Evolutionary conservation across 2,329 filamentous ascomycete genomes (phyloP).

Genomic region (Neofusicoccum sp.): DNA sequence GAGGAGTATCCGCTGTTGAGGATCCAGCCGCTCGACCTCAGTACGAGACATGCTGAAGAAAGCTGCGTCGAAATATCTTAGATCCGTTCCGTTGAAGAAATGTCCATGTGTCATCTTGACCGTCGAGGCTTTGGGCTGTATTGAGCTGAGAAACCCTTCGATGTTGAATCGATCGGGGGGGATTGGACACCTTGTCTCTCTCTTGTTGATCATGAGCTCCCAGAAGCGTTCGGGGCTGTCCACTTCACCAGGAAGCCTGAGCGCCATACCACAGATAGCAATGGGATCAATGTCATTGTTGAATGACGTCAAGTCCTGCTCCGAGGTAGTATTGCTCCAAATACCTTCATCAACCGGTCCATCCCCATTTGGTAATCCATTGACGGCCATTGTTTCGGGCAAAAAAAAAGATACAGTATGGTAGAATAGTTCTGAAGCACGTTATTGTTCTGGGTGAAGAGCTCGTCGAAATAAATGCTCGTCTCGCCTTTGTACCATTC

Average conservation of each 20-base stretch:
- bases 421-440: too few relatives aligned
- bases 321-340: too few relatives aligned
- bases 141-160: slow-evolving; percentile 14
- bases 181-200: slow-evolving; percentile 26
- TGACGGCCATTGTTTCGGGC: too few relatives aligned
- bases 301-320: too few relatives aligned
- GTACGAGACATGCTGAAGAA: slow-evolving; percentile 21
- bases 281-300: too few relatives aligned
- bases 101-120: slow-evolving; percentile 14
- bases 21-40: slow-evolving; percentile 28
- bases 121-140: slow-evolving; percentile 17
- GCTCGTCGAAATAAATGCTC: too few relatives aligned
- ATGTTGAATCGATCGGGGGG: slow-evolving; percentile 12
- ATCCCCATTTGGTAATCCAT: too few relatives aligned
- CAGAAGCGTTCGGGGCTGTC: not conserved
- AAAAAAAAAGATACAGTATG: too few relatives aligned
- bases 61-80: slow-evolving; percentile 30
- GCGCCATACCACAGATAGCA: not conserved
- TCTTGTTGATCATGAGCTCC: slow-evolving; percentile 26
- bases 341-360: too few relatives aligned
- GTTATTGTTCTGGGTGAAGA: too few relatives aligned
- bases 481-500: too few relatives aligned
- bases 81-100: slow-evolving; percentile 21
- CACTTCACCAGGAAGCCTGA: not conserved
- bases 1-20: slow-evolving; percentile 33